These are phyloP conservation scores for Suillus subaureus DNA, from an alignment of 768 basidiomycete species.

Conservation along the genomic window DNA sequence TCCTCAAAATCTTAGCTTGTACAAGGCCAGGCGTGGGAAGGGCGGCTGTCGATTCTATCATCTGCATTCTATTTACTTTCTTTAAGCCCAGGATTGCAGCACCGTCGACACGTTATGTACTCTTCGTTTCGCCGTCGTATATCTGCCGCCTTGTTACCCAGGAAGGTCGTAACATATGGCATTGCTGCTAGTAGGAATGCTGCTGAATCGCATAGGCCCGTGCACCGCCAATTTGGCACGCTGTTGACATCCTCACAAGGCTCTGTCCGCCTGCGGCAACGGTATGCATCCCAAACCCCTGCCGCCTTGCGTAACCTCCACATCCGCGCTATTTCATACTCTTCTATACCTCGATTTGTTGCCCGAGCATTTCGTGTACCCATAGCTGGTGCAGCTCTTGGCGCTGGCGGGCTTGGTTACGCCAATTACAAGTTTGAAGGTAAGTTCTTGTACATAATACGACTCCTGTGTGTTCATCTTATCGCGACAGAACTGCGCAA, in stretches of 20 bases:
- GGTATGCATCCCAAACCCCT: slow-evolving; percentile 45
- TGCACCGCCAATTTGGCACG: slow-evolving; percentile 61
- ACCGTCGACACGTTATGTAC: slow-evolving; percentile 39
- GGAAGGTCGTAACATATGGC: slow-evolving; percentile 58
- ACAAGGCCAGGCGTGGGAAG: background rate
- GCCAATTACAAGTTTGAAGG: slow-evolving; percentile 98
- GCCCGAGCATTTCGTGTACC: slow-evolving; percentile 88
- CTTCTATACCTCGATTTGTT: slow-evolving; percentile 87
- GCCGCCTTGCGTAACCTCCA: slow-evolving; percentile 65
- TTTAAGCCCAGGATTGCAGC: background rate
- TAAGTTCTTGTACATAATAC: slow-evolving; percentile 34
- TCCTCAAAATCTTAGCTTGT: background rate
- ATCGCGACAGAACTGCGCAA: slow-evolving; percentile 64
- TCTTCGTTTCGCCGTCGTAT: slow-evolving; percentile 44
- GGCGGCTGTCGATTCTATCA: background rate
- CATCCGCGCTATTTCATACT: slow-evolving; percentile 78
- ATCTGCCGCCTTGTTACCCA: slow-evolving; percentile 31
- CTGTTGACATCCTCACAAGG: slow-evolving; percentile 47
- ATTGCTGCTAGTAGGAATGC: slow-evolving; percentile 44
- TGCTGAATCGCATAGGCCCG: slow-evolving; percentile 39
- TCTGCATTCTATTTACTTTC: background rate
- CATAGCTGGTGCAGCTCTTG: slow-evolving; percentile 84
- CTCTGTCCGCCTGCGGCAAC: slow-evolving; percentile 45
- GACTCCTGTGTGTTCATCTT: slow-evolving; percentile 5
- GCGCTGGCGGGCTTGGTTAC: slow-evolving; percentile 90